Conservation (phyloP, 345 rosid species). For the Dimocarpus longan region DNA sequence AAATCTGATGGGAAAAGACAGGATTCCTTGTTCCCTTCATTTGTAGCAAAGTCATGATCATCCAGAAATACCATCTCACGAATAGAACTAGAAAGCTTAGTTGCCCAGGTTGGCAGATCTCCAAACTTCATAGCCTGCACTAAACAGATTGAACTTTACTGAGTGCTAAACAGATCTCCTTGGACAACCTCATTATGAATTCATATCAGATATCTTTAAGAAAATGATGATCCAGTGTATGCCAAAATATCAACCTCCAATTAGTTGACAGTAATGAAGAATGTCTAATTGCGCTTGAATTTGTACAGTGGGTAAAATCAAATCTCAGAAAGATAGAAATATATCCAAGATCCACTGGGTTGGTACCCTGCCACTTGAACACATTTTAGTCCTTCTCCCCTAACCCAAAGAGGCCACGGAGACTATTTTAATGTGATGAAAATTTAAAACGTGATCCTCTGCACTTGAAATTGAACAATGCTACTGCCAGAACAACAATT, state of each 20-base stretch:
- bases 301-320: background rate
- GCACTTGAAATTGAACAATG: background rate
- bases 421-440: background rate
- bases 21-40: slow-evolving; percentile 10
- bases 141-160: background rate
- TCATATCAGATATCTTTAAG: background rate
- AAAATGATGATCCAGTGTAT: background rate
- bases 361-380: background rate
- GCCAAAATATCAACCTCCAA: background rate
- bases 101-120: slow-evolving; percentile 82
- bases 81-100: slow-evolving; percentile 52
- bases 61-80: slow-evolving; percentile 43
- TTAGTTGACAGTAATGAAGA: background rate
- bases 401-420: background rate
- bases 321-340: background rate
- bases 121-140: slow-evolving; percentile 93
- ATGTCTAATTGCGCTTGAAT: background rate
- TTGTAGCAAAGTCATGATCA: slow-evolving; percentile 23
- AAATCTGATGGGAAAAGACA: slow-evolving; percentile 55
- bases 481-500: background rate
- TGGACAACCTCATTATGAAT: background rate
- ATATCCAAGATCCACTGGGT: background rate
- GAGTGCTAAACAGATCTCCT: background rate
- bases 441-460: background rate
- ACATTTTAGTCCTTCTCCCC: background rate